Evolutionary conservation across 1,284 basidiomycete genomes (phyloP), one percentile per base, ranked within the genome.

Genomic region (Tremellales sp.): DNA sequence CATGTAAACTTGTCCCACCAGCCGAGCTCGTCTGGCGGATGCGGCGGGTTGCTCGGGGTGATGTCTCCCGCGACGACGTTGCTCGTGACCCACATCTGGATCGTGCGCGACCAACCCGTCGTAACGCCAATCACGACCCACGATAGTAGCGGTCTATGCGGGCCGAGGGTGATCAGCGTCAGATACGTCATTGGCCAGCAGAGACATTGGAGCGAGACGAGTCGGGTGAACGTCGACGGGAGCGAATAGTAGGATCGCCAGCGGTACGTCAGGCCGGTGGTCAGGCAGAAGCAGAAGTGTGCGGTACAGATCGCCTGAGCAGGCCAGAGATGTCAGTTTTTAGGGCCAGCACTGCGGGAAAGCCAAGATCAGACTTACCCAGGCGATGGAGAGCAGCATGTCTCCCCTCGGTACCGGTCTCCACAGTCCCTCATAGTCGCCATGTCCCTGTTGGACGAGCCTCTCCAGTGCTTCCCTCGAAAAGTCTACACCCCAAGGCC

Each of bases 121-220:
- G 71, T 71, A 2, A 70, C 70, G 19, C 71, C 72, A 24, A 75
- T 73, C 9, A 72, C 68, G n/a, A 73, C 65, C 74, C 74, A 75
- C 3, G 67, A 68, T 29, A 73, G 57, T 4, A 74, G 57, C 1
- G 69, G 63, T 6, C 70, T 61, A 3, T 60, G 42, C 10, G 61
- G 49, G 13, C 74, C 74, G 5, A 74, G 60, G 22, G 70, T 49
- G 53, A 58, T 61, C 1, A 74, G 61, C 0, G 73, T 74, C 21
- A 72, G 48, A 51, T 68, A 71, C 4, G 74, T 75, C 26, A 65
- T 61, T 1, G 72, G 73, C 71, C 72, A 74, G 56, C 74, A 75
- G 42, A 75, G 66, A 34, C 71, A 71, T 57, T 75, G 74, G 10
- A 75, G 68, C 1, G 73, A 74, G 21, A 74, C 56, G 1, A 74